Evolutionary conservation across 352 stramenopile species (phyloP), one percentile per base, ranked within the genome.

Genomic region (Phytophthora pini): DNA sequence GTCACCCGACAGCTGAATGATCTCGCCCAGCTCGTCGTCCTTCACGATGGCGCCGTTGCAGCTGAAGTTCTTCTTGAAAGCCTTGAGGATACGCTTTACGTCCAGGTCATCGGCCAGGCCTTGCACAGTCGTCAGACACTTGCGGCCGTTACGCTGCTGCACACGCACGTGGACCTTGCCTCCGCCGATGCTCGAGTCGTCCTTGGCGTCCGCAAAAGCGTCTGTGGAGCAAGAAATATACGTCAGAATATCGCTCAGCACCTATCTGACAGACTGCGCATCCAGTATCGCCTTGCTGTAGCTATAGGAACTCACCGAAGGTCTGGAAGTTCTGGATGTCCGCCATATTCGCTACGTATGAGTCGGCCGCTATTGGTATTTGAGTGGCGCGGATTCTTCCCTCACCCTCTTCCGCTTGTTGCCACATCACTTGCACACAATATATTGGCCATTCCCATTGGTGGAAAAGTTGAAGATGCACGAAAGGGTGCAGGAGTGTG

Each of bases 41-140:
- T 99, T 98, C 51, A 99, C 96, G 38, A 99, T 96, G 55, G 97
- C 97, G 56, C 98, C 98, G 85, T 99, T 99, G 86, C 98, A 99
- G 75, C 91, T 98, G 76, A 99, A 99, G 82, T 99, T 99, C 88
- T 99, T 99, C 91, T 99, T 99, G 76, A 99, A 99, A 47, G 97
- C 98, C 83, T 99, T 99, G 66, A 98, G 96, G 82, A 99, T 99
- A 54, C 97, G 89, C 87, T 99, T 99, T 51, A 99, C 84, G 74
- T 99, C 97, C 61, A 99, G 85, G 83, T 99, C 97, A 60, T 99
- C 93, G 1, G 97, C 97, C 54, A 99, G 86, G 34, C 97, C 98
- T 72, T 98, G 97, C 26, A 99, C 93, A 6, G 98, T 99, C 51
- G 97, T 99, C 77, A 99, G 97, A 97, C 97, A 99, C 89, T 99